Evolutionary conservation across 1,139 yeast genomes (phyloP).

Genomic region (Saccharomycopsis phalli): DNA sequence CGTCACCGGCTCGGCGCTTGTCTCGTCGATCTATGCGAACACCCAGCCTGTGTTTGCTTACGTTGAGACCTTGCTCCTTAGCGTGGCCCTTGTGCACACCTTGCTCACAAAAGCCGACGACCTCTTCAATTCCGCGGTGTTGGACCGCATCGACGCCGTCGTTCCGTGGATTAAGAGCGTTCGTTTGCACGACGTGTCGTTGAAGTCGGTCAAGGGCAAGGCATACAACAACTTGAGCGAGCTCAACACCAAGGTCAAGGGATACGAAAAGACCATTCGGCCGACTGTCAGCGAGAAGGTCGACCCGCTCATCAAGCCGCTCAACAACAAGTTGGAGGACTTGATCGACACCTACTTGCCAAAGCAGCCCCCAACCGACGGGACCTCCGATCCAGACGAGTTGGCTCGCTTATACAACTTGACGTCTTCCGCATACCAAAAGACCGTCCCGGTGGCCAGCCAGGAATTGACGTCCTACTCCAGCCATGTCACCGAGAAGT

Average conservation of each 20-base stretch:
- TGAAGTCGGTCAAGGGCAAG: neutral
- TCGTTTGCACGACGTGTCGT: conserved; percentile 8
- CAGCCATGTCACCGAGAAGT: conserved; percentile 19
- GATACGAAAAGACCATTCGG: conserved; percentile 30
- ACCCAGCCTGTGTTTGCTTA: conserved; percentile 10
- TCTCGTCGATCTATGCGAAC: conserved; percentile 1
- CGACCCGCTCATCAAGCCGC: conserved; percentile 45
- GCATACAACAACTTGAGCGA: neutral
- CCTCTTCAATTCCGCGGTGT: conserved; percentile 4
- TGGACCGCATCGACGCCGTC: conserved; percentile 9
- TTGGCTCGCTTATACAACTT: conserved; percentile 14
- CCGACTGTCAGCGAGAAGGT: conserved; percentile 38
- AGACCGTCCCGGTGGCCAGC: conserved; percentile 15
- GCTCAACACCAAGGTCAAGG: conserved; percentile 2
- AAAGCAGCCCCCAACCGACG: conserved; percentile 28
- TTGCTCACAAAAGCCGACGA: conserved; percentile 8
- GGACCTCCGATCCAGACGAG: conserved; percentile 20
- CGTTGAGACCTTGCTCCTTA: conserved; percentile 8
- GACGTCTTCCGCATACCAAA: conserved; percentile 16
- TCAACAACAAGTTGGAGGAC: conserved; percentile 39
- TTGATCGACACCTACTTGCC: conserved; percentile 36
- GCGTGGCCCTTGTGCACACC: conserved; percentile 8
- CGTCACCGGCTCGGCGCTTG: conserved; percentile 3
- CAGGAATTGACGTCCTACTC: conserved; percentile 9
- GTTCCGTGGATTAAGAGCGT: conserved; percentile 9